Evolutionary conservation across 2,329 filamentous ascomycete genomes (phyloP).

Genomic region (Stylonectria norvegica): DNA sequence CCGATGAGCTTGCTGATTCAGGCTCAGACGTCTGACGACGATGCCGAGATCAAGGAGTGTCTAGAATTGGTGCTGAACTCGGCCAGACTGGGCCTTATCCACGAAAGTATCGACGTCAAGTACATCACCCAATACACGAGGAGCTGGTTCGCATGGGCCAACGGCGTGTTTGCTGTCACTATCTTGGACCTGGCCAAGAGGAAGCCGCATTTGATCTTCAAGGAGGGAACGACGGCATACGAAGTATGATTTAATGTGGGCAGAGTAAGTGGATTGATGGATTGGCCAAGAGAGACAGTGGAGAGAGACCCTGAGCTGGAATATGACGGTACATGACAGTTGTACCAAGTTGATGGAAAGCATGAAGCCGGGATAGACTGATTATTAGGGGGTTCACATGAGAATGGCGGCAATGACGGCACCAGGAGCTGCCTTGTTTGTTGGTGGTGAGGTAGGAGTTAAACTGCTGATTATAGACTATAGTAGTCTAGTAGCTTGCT

Average conservation of each 20-base stretch:
- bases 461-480: too few relatives aligned
- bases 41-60: conserved; percentile 74
- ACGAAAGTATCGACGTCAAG: conserved; percentile 89
- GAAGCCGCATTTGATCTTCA: conserved; percentile 86
- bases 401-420: too few relatives aligned
- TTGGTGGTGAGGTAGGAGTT: too few relatives aligned
- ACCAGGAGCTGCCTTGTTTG: too few relatives aligned
- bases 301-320: too few relatives aligned
- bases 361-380: too few relatives aligned
- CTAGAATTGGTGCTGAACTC: conserved; percentile 72
- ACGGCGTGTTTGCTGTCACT: conserved; percentile 90
- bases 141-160: conserved; percentile 98
- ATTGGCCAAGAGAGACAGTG: neutral
- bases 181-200: conserved; percentile 84
- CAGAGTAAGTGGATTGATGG: conserved; percentile 9
- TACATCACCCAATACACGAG: conserved; percentile 65
- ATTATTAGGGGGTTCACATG: too few relatives aligned
- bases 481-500: too few relatives aligned
- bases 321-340: too few relatives aligned
- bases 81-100: conserved; percentile 74
- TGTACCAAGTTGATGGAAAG: too few relatives aligned
- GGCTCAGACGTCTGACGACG: conserved; percentile 81
- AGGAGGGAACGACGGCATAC: conserved; percentile 58
- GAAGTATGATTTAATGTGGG: too few relatives aligned
- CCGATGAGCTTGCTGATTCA: conserved; percentile 93